Conservation (phyloP, 2,329 filamentous ascomycete genomes). For the Colletotrichum sp. region DNA sequence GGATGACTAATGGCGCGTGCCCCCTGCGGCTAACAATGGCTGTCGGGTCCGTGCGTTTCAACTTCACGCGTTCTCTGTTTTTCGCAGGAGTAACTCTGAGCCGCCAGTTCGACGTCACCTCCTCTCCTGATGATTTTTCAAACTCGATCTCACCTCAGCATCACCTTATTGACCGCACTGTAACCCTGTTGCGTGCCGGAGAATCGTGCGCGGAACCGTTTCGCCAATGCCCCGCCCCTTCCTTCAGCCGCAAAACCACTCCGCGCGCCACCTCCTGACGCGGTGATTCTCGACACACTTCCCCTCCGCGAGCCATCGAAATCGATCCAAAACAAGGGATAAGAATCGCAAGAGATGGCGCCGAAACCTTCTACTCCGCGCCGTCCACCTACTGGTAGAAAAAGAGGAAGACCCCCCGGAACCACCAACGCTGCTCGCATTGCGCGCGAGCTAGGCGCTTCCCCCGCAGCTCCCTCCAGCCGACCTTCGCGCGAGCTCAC, state of each 20-base stretch:
- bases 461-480: constrained; percentile 33
- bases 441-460: constrained; percentile 38
- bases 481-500: constrained; percentile 35
- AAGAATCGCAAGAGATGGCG: constrained; percentile 29
- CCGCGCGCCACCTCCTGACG: constrained; percentile 26
- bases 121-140: constrained; percentile 28
- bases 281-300: constrained; percentile 23
- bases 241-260: constrained; percentile 21
- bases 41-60: constrained; percentile 32
- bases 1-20: constrained; percentile 21
- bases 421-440: constrained; percentile 46
- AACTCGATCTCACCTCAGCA: constrained; percentile 14
- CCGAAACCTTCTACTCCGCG: constrained; percentile 42
- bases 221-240: constrained; percentile 23
- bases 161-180: constrained; percentile 12
- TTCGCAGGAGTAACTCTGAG: constrained; percentile 32
- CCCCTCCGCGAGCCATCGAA: constrained; percentile 10
- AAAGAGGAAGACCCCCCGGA: constrained; percentile 51
- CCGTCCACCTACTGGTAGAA: constrained; percentile 46
- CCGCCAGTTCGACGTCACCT: constrained; percentile 38
- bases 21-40: constrained; percentile 18
- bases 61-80: constrained; percentile 49
- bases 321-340: not conserved
- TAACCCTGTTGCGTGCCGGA: constrained; percentile 22
- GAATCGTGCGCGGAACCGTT: constrained; percentile 17